Evolutionary conservation across 768 basidiomycete genomes (phyloP), one percentile per base, ranked within the genome.

Genomic region (Goffeauzyma gilvescens): DNA sequence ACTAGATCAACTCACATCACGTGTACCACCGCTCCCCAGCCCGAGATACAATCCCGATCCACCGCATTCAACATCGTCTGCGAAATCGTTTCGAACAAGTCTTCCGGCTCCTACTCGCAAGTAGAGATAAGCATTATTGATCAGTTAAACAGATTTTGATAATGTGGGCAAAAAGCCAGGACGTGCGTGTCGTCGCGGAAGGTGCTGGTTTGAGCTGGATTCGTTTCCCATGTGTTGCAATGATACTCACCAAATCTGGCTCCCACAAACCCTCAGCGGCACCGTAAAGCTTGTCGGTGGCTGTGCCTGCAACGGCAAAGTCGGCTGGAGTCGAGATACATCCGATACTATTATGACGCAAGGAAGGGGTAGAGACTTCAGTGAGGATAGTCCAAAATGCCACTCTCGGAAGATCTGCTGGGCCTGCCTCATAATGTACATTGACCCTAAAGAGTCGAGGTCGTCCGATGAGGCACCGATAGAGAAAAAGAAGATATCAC

Each of bases 251-350:
- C 62, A 98, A 69, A 63, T 87, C 83, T 7, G 90, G 87, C 65
- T 98, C 93, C 93, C 93, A 98, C 23, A 98, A 72, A 2, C 87
- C 86, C 65, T 98, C 93, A 31, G 93, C 93, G 40, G 90, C 78
- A 79, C 93, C 93, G 55, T 78, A 93, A 50, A 98, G 66, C 68
- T 95, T 95, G 48, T 76, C 70, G 56, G 78, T 78, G 17, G 93
- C 90, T 1, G 86, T 86, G 25, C 93, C 93, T 7, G 84, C 76
- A 9, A 95, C 93, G 45, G 89, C 85, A 54, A 98, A 98, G 65
- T 96, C 93, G 52, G 68, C 64, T 13, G 64, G 64, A 20, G 62
- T 63, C 22, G 64, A 64, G 55, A 65, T 64, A 50, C 64, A 65
- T 15, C 64, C 62, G 51, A 64, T 65, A 4, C 63, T 65, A 41